phyloP scores from a whole-genome alignment of 2,329 filamentous ascomycete species.

The Calcarisporium arbuscula region DNA sequence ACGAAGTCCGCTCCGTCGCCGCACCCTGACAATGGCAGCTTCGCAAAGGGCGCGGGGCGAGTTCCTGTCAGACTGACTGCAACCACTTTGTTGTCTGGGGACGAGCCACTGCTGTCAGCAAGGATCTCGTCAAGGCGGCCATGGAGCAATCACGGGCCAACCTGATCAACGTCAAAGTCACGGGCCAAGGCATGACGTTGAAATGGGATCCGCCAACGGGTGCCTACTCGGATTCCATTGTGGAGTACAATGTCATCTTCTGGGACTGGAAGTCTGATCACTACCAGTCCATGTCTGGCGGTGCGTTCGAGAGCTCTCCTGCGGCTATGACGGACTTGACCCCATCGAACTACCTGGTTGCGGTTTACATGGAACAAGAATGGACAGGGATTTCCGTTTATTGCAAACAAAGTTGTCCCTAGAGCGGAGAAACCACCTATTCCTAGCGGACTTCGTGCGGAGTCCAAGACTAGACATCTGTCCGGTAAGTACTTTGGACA shows the following conservation, averaged over 20 bases:
- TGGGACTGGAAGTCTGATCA: background rate
- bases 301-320: background rate
- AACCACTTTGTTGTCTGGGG: too few species aligned
- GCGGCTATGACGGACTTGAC: background rate
- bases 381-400: background rate
- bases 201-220: too few species aligned
- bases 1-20: too few species aligned
- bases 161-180: too few species aligned
- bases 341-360: background rate
- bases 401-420: background rate
- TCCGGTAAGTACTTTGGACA: too few species aligned
- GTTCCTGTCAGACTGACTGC: too few species aligned
- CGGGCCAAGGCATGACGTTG: too few species aligned
- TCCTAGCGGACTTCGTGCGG: background rate
- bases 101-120: too few species aligned
- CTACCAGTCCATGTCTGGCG: background rate
- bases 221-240: background rate
- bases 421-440: background rate
- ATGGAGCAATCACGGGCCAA: too few species aligned
- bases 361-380: background rate
- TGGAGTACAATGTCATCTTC: background rate
- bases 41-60: too few species aligned
- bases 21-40: too few species aligned
- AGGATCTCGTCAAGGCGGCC: too few species aligned
- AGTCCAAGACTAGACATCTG: background rate